phyloP scores from a whole-genome alignment of 345 rosid species.

The Lepidium didymum region DNA sequence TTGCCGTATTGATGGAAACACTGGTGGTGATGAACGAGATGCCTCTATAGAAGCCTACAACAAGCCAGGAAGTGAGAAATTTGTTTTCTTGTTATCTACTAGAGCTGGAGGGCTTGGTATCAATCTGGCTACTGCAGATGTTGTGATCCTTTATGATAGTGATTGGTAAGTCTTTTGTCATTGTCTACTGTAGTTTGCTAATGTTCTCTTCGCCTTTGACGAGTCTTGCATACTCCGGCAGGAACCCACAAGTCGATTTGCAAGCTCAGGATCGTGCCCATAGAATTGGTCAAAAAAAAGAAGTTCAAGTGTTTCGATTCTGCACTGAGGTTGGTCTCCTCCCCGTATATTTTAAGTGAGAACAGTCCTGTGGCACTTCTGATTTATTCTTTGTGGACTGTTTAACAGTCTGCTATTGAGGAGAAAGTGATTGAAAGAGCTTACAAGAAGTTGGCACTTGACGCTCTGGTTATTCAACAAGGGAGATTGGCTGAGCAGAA shows the following conservation, averaged over 20 bases:
- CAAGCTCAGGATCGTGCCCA: conserved; percentile 99
- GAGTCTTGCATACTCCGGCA: conserved; percentile 31
- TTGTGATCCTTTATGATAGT: conserved; percentile 98
- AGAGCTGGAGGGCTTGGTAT: conserved; percentile 99
- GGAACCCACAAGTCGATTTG: conserved; percentile 99
- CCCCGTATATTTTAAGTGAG: background rate
- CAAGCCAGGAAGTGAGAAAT: conserved; percentile 97
- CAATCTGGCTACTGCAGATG: conserved; percentile 99
- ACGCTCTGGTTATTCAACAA: conserved; percentile 98
- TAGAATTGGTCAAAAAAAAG: conserved; percentile 98
- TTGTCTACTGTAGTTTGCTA: background rate
- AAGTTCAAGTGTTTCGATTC: conserved; percentile 98
- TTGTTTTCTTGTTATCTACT: conserved; percentile 92
- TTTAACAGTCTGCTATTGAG: conserved; percentile 88
- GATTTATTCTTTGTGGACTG: conserved; percentile 7
- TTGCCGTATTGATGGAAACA: conserved; percentile 99
- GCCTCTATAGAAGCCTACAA: conserved; percentile 94
- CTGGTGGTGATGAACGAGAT: conserved; percentile 99
- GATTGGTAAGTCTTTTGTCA: conserved; percentile 59
- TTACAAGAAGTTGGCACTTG: conserved; percentile 94
- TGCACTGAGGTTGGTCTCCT: conserved; percentile 75
- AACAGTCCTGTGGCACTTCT: background rate
- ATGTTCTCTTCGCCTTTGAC: conserved; percentile 3
- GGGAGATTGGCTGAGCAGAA: conserved; percentile 97
- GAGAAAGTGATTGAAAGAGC: conserved; percentile 99